Base-by-base conservation (phyloP, 108 stramenopile species). In the Cyclotella distinguenda region DNA sequence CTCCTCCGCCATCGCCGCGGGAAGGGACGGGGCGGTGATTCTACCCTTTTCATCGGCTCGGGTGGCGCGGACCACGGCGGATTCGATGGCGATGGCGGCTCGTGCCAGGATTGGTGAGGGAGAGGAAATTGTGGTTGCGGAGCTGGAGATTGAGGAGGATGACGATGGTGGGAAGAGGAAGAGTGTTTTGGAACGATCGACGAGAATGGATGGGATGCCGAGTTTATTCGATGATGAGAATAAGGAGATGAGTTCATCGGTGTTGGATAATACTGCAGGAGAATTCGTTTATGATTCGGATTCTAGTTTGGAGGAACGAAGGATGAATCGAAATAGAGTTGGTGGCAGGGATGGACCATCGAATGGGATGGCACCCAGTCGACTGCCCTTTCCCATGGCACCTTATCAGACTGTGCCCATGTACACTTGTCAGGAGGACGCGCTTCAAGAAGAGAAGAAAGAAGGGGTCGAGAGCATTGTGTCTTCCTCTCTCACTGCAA, bases 261-360 rank as follows among this genome's bases (percentile, higher is more conserved):
- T 42, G 13, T 32, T 49, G 38, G 55, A 60, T 57, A 38, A 21
- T 16, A 40, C 23, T 39, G 25, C 61, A 3, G 83, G 75, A 34
- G 80, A 70, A 10, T 79, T 54, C 58, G 77, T 74, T 46, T 93
- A 93, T 59, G 91, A 93, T 72, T 88, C 88, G 10, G 91, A 93
- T 77, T 89, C 91, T 6, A 89, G 88, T 60, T 44, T 38, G 10
- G 91, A 90, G 47, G 84, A 70, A n/a, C 9, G 26, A 23, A 42
- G 48, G 15, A 27, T n/a, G n/a, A n/a, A n/a, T n/a, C n/a, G 35
- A 19, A 16, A 22, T 13, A 58, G 33, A 26, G 58, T 39, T 21
- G 23, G 53, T 0, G 26, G 21, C 23, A 40, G 19, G 26, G 30
- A 36, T 5, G 42, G n/a, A n/a, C n/a, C n/a, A n/a, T n/a, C 40